Conservation (phyloP, 2,329 filamentous ascomycete species). For the Hymenoscyphus albidus region DNA sequence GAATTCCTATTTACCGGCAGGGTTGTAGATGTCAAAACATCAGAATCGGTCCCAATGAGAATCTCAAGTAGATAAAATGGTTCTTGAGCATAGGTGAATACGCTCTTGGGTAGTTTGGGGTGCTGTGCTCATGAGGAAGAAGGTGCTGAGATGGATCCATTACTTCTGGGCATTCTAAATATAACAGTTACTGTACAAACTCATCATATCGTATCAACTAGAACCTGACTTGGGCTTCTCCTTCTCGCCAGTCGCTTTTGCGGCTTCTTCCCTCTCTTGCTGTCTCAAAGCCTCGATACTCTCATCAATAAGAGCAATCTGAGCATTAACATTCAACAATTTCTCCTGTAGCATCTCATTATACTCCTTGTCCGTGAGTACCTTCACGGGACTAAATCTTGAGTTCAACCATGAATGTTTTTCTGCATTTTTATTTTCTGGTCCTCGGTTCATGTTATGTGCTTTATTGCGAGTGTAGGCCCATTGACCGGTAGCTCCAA, state of each 20-base stretch:
- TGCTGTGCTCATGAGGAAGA: not conserved
- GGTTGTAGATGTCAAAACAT: too few species aligned
- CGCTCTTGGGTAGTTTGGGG: not conserved
- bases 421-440: slow-evolving; percentile 23
- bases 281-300: slow-evolving; percentile 53
- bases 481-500: slow-evolving; percentile 54
- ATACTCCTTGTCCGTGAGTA: slow-evolving; percentile 70
- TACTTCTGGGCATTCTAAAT: not conserved
- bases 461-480: slow-evolving; percentile 50
- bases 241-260: not conserved
- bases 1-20: too few species aligned
- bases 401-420: slow-evolving; percentile 46
- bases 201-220: not conserved
- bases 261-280: not conserved
- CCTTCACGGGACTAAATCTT: slow-evolving; percentile 68
- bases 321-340: slow-evolving; percentile 65
- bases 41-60: too few species aligned
- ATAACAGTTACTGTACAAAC: not conserved
- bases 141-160: not conserved
- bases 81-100: too few species aligned
- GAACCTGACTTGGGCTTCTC: not conserved
- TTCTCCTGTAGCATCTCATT: slow-evolving; percentile 66
- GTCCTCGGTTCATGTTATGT: slow-evolving; percentile 23
- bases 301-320: slow-evolving; percentile 76
- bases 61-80: too few species aligned